A percentile compares a stretch with the other conserved stretches of the same genome.
Evolutionary conservation across 2,329 filamentous ascomycete genomes (phyloP).

Genomic region (Furcasterigmium sp.): DNA sequence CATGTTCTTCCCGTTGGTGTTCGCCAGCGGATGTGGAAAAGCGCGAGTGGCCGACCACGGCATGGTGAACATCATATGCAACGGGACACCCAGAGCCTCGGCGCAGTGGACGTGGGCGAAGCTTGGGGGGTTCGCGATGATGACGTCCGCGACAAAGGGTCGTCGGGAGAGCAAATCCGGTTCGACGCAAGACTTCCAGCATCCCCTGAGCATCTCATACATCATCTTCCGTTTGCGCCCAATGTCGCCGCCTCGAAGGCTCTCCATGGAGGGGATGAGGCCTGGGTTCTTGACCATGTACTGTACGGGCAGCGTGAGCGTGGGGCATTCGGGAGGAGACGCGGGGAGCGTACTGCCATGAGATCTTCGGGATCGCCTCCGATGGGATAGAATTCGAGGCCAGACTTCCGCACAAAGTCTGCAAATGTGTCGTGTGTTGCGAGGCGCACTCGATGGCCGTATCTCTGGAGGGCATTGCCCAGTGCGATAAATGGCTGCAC

Average conservation of each 20-base stretch:
- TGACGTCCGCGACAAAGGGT: conserved; percentile 42
- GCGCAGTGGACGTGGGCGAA: conserved; percentile 44
- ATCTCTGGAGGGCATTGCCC: conserved; percentile 32
- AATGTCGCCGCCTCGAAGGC: conserved; percentile 19
- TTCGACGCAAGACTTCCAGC: conserved; percentile 22
- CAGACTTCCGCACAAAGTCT: conserved; percentile 38
- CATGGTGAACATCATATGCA: conserved; percentile 55
- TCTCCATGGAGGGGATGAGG: conserved; percentile 20
- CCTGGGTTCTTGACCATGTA: conserved; percentile 25
- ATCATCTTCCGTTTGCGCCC: conserved; percentile 20
- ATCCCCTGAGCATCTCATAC: conserved; percentile 20
- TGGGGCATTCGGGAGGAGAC: conserved; percentile 18
- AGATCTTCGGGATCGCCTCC: conserved; percentile 44
- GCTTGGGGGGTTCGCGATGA: conserved; percentile 44
- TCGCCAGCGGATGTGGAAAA: conserved; percentile 69
- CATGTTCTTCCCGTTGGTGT: conserved; percentile 42
- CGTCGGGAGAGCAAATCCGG: conserved; percentile 11
- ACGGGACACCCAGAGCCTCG: conserved; percentile 33
- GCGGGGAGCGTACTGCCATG: too few species aligned
- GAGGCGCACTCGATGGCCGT: conserved; percentile 37
- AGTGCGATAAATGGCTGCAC: conserved; percentile 45
- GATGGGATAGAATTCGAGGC: conserved; percentile 47
- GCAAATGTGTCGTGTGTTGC: conserved; percentile 45
- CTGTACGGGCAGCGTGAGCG: too few species aligned
- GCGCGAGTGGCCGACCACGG: conserved; percentile 68